Percentiles rank a stretch among this genome's conserved stretches.
phyloP scores from a whole-genome alignment of 2,329 filamentous ascomycete genomes.

The Talaromyces sp. region DNA sequence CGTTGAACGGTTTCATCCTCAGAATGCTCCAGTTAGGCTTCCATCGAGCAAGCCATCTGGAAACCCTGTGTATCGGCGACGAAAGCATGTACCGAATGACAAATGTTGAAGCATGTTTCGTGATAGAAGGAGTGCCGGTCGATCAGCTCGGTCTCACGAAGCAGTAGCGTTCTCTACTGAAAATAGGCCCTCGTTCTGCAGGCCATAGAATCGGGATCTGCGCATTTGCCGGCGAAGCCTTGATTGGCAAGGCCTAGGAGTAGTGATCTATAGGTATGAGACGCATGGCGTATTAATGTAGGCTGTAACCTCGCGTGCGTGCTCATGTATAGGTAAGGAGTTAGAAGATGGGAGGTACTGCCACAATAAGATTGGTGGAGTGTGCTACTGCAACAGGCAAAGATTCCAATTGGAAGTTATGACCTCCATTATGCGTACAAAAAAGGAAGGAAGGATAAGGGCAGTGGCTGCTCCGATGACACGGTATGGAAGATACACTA shows the following conservation, averaged over 20 bases:
- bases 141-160: background rate
- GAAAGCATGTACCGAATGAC: background rate
- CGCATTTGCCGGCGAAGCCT: conserved; percentile 2
- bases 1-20: background rate
- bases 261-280: too few relatives aligned
- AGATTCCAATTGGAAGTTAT: background rate
- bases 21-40: background rate
- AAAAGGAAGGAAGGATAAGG: too few relatives aligned
- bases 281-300: background rate
- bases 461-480: background rate
- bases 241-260: background rate
- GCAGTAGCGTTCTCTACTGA: background rate
- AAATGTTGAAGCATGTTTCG: conserved; percentile 2
- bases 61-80: background rate
- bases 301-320: background rate
- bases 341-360: background rate
- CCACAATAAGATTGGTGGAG: background rate
- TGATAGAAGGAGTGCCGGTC: background rate
- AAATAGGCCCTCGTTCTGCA: conserved; percentile 6
- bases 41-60: background rate
- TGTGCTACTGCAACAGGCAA: background rate
- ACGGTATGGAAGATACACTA: background rate
- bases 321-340: background rate
- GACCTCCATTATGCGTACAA: background rate
- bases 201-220: background rate